Base-by-base conservation (phyloP, 345 rosid genomes). In the Kandelia obovata region DNA sequence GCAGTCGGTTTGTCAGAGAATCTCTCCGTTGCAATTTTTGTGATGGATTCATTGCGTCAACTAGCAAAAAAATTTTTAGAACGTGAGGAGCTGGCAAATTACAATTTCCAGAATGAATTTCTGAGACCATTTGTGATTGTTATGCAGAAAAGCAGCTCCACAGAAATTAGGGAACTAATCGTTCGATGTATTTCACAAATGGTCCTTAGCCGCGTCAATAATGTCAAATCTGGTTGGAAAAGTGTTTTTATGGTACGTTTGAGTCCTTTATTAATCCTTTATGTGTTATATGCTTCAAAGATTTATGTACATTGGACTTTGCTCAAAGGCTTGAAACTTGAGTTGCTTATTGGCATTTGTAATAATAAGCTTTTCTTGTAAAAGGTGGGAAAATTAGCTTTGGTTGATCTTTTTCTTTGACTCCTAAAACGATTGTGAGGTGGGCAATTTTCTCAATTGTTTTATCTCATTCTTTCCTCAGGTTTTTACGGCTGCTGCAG, bases 171-270 rank as follows among this genome's bases (percentile, higher is more conserved):
- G 77, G 98, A 93, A 79, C 73, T 93, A 80, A 89, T 91, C 57
- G 87, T 93, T 81, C 88, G 98, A 75, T 91, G 95, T 78, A 84
- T 91, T 73, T 94, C 97, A 57, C 98, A 91, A 83, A 94, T 94
- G 98, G 98, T 94, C 68, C 94, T 94, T 68, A 86, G 88, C 81
- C 96, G 95, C 35, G 98, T 91, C 68, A 81, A 74, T 66, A 87
- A 91, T 75, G 98, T 91, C 75, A 94, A 94, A 80, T 94, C 98
- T 79, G 98, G 98, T 27, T 94, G 97, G 98, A 94, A 88, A 83
- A 94, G 97, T 79, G 97, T 94, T 77, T 94, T 94, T 79, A 76
- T 81, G 96, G 98, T 94, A 89, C 34, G 85, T 66, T 69, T 35
- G 43, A 46, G 10, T 46, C 53, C 17, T 17, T 31, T 20, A 11